Evolutionary conservation across 345 rosid species (phyloP).

Genomic region (Limnanthes douglasii): DNA sequence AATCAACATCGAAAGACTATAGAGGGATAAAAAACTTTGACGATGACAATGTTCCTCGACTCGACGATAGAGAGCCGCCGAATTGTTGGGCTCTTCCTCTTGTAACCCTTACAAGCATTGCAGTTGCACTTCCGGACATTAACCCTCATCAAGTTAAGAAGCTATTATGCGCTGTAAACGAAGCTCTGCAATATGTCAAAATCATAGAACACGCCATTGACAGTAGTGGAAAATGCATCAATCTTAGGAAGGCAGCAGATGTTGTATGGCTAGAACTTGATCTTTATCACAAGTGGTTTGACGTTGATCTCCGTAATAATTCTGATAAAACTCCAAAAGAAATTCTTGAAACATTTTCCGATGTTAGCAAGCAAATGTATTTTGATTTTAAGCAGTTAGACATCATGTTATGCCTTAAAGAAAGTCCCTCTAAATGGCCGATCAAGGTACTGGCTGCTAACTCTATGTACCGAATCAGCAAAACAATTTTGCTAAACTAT

Average conservation of each 20-base stretch:
- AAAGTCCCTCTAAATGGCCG: conserved; percentile 58
- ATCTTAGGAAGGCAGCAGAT: conserved; percentile 43
- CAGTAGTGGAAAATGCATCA: conserved; percentile 16
- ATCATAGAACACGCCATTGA: conserved; percentile 27
- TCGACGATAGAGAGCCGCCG: conserved; percentile 51
- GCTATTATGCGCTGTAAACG: conserved; percentile 31
- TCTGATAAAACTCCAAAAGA: conserved; percentile 28
- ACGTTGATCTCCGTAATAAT: conserved; percentile 44
- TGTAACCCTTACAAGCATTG: conserved; percentile 62
- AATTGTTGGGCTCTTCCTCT: conserved; percentile 80
- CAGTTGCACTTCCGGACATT: conserved; percentile 40
- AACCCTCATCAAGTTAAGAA: conserved; percentile 12
- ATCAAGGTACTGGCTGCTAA: conserved; percentile 47
- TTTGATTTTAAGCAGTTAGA: conserved; percentile 22
- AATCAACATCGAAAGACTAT: conserved; percentile 26
- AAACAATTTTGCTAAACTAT: conserved; percentile 30
- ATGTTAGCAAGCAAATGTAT: conserved; percentile 31
- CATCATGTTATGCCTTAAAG: conserved; percentile 18
- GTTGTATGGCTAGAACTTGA: conserved; percentile 53
- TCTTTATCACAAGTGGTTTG: conserved; percentile 52
- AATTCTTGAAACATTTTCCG: conserved; percentile 33
- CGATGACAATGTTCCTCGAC: conserved; percentile 26
- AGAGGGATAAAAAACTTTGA: conserved; percentile 50
- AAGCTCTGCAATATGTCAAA: conserved; percentile 41
- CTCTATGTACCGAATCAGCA: conserved; percentile 66